A percentile compares a stretch with the other conserved stretches of the same genome.
These are phyloP conservation scores for Sporothrix globosa DNA, from an alignment of 2,329 filamentous ascomycete genomes.

Conservation along the genomic window DNA sequence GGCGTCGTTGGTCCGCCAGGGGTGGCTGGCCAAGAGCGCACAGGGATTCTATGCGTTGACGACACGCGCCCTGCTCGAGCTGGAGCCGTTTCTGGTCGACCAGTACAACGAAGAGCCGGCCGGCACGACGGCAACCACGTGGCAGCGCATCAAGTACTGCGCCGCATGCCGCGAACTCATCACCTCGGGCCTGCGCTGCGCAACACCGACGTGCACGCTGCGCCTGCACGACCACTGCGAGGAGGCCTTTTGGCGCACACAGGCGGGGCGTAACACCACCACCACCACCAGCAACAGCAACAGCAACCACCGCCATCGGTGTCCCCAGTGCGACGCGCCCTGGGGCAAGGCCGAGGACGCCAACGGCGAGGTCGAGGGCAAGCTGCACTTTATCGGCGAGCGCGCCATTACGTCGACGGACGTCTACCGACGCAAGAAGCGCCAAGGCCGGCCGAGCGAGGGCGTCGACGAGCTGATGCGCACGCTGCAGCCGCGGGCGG, in stretches of 20 bases:
- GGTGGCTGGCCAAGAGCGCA: constrained; percentile 79
- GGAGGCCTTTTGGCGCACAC: constrained; percentile 70
- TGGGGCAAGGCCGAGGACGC: constrained; percentile 48
- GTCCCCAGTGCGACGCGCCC: constrained; percentile 61
- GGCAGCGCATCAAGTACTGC: constrained; percentile 82
- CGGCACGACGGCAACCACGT: constrained; percentile 58
- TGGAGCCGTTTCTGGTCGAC: constrained; percentile 80
- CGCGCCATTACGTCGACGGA: constrained; percentile 59
- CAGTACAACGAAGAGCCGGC: constrained; percentile 75
- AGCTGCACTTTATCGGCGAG: constrained; percentile 57
- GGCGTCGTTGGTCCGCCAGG: constrained; percentile 70
- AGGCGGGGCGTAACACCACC: constrained; percentile 56
- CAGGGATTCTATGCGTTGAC: constrained; percentile 75
- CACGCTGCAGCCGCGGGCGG: constrained; percentile 33
- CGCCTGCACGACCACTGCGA: constrained; percentile 79
- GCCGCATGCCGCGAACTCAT: constrained; percentile 87
- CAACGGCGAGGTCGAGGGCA: constrained; percentile 10
- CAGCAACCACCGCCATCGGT: constrained; percentile 57
- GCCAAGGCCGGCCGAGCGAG: constrained; percentile 45
- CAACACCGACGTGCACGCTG: constrained; percentile 66
- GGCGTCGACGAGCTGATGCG: constrained; percentile 44
- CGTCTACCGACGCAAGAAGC: constrained; percentile 51
- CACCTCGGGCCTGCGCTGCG: constrained; percentile 79
- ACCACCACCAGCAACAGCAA: constrained; percentile 50
- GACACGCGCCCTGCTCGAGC: constrained; percentile 79